These are phyloP conservation scores for Wickerhamiella cacticola DNA, from an alignment of 805 yeast species.

Conservation along the genomic window DNA sequence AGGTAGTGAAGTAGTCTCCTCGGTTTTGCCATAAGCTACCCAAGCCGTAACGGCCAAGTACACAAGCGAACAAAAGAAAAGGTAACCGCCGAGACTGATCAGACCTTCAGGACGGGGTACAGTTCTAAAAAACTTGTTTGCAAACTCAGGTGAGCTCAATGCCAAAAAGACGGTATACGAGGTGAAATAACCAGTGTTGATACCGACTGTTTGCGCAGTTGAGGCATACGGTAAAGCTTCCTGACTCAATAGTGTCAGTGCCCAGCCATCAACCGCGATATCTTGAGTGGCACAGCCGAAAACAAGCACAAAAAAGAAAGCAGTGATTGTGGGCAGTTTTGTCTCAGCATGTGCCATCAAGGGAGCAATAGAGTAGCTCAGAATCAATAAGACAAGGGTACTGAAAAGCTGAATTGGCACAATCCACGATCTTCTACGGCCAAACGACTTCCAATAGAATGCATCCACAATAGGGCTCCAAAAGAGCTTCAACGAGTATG, in stretches of 20 bases:
- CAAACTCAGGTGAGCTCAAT: constrained; percentile 82
- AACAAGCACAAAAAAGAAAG: constrained; percentile 62
- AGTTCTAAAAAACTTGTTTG: constrained; percentile 66
- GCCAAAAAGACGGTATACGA: constrained; percentile 88
- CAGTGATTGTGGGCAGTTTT: constrained; percentile 47
- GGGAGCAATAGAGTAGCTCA: constrained; percentile 49
- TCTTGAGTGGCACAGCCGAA: constrained; percentile 94
- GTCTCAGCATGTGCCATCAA: constrained; percentile 38
- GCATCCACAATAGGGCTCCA: constrained; percentile 98
- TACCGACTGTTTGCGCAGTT: constrained; percentile 93
- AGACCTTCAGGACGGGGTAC: constrained; percentile 48
- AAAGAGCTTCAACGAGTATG: constrained; percentile 78
- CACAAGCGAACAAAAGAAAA: constrained; percentile 63
- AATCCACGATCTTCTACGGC: constrained; percentile 88
- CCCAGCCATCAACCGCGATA: constrained; percentile 99
- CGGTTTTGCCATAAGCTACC: constrained; percentile 50
- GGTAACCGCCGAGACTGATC: constrained; percentile 59
- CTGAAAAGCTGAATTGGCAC: constrained; percentile 82
- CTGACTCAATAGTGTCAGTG: constrained; percentile 70
- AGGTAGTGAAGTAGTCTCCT: constrained; percentile 42
- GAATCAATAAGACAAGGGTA: constrained; percentile 48
- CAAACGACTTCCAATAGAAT: constrained; percentile 49
- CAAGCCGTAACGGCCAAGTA: constrained; percentile 56
- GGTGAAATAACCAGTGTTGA: constrained; percentile 83
- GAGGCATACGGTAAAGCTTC: constrained; percentile 81